Evolutionary conservation across 2,329 filamentous ascomycete species (phyloP), one percentile per base, ranked within the genome.

Genomic region (Lasiodiplodia sp.): DNA sequence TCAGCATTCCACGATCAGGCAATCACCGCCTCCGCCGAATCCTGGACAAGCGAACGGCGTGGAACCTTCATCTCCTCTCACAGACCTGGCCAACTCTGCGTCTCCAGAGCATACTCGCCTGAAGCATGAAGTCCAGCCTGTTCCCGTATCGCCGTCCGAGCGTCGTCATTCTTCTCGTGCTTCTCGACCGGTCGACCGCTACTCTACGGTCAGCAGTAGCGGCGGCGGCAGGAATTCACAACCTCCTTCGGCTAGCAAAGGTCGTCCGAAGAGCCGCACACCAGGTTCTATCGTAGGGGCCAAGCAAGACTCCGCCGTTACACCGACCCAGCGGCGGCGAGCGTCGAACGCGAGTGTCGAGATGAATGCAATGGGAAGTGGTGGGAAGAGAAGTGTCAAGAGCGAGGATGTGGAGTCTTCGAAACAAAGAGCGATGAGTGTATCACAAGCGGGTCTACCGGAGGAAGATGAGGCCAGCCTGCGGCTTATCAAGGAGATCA

Each of bases 401-500:
- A 73, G 72, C 58, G 66, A 71, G 23, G 73, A 72, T 38, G 76
- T 72, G 63, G 75, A 73, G 34, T 76, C 75, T 12, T 75, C 77
- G 12, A 79, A 77, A 49, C 76, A 74, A 2, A 73, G 77, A 7
- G 72, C 73, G 7, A 70, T 73, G 18, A 70, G 71, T 49, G 70
- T 73, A 14, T 69, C 71, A 49, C 73, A 70, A 49, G 57, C 52
- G 75, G 75, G 6, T 14, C 70, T 71, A 37, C 60, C 64, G 11
- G 68, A 71, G 47, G 73, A 75, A 58, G 76, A 78, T 49, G 72
- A 72, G 63, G 73, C 72, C 38, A 77, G 74, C 69, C 53, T 78
- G 23, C 74, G 71, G 51, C 67, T 80, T 11, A 77, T 77, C 16
- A 67, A 75, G 57, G 72, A 78, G 64, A 70, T 79, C 40, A 72